Base-by-base conservation (phyloP, 2,329 filamentous ascomycete genomes). In the Basipetospora chlamydospora region DNA sequence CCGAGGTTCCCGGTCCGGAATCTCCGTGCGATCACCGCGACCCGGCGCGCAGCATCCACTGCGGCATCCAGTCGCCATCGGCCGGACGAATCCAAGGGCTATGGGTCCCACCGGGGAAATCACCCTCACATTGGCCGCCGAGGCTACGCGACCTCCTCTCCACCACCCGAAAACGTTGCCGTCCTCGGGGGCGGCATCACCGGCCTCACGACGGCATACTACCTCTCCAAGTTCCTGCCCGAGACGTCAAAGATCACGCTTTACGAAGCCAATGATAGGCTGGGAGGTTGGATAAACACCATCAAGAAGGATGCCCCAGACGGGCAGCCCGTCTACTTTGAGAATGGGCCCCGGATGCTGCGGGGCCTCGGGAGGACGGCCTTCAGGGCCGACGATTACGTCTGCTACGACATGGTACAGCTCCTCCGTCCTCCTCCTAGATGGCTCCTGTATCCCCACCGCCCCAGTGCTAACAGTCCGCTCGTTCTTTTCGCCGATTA, bases 231-330 rank as follows among this genome's bases (percentile, higher is more conserved):
- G 45, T 64, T 77, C 47, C 67, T 81, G n/a, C 73, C 77, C 4
- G 41, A 55, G 32, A 64, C 68, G 39, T 67, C 74, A 23, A 73
- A 75, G 35, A 76, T 98, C 48, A 90, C 82, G 0, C 52, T 98
- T 8, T 94, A 85, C 55, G 90, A 98, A 54, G 69, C 70, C 15
- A 69, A 64, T 20, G 53, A 70, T 16, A 66, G 74, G 15, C 54
- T 88, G 1, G 90, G 90, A 29, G 90, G 90, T 31, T 96, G 87
- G 87, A 64, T 96, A 28, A 61, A 75, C 43, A 85, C 80, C 2
- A 18, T 41, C n/a, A 40, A 40, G 17, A 33, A 41, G 17, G 41
- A 41, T 28, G 35, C 39, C 7, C 33, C 35, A n/a, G 35, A 18
- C 8, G 35, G 35, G 8, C 28, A 31, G 8, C 21, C 28, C 6